A percentile compares a stretch with the other conserved stretches of the same genome.
Evolutionary conservation across 768 basidiomycete species (phyloP).

Genomic region (Pholiota conissans): DNA sequence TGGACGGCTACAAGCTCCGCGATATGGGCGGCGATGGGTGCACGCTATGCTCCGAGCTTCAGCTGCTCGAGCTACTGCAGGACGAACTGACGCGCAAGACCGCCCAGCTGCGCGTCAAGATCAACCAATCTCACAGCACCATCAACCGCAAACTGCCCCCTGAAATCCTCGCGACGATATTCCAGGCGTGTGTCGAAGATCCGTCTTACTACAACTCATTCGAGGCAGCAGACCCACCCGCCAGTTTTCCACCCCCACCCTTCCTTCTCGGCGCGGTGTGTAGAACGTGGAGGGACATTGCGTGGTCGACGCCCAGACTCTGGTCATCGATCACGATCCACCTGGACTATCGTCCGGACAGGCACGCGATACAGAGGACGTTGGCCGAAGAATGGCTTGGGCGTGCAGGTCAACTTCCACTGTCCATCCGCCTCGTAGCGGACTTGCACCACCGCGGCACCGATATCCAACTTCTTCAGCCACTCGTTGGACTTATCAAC

Average conservation of each 20-base stretch:
- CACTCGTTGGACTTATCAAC: not conserved
- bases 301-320: slow-evolving; percentile 11
- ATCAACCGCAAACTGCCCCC: slow-evolving; percentile 2
- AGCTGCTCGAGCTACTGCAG: not conserved
- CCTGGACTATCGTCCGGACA: not conserved
- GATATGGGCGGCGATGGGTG: slow-evolving; percentile 1
- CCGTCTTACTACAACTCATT: not conserved
- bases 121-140: slow-evolving; percentile 2
- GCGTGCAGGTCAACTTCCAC: slow-evolving; percentile 7
- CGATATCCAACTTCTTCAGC: not conserved
- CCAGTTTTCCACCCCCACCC: not conserved
- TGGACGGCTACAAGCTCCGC: not conserved
- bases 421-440: slow-evolving; percentile 1
- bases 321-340: slow-evolving; percentile 3
- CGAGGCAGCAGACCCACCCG: not conserved
- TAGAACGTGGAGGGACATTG: slow-evolving; percentile 10
- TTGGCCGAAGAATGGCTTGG: slow-evolving; percentile 7
- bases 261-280: slow-evolving; percentile 11
- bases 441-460: not conserved
- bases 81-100: slow-evolving; percentile 3
- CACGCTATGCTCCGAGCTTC: slow-evolving; percentile 1
- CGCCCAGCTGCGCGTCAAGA: not conserved
- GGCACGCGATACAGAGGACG: not conserved
- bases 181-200: not conserved
- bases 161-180: slow-evolving; percentile 1